Conservation (phyloP, 2,329 filamentous ascomycete genomes). For the Fusarium sp. region DNA sequence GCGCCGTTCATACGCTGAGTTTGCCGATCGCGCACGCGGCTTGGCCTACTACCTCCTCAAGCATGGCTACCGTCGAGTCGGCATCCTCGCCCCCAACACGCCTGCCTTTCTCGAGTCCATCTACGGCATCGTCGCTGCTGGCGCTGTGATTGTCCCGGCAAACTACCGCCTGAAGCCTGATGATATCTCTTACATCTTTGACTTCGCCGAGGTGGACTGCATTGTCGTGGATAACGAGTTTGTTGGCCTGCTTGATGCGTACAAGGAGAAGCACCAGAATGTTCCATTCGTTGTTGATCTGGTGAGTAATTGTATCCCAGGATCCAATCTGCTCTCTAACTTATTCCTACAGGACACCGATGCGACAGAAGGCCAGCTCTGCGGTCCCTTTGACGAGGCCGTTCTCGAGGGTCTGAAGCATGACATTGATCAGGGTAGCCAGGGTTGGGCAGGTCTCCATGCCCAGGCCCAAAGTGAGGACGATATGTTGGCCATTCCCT, state of each 20-base stretch:
- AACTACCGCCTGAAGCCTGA: slow-evolving; percentile 79
- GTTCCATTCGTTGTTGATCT: slow-evolving; percentile 82
- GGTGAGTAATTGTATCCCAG: slow-evolving; percentile 48
- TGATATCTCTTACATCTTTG: slow-evolving; percentile 92
- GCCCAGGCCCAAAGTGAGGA: slow-evolving; percentile 81
- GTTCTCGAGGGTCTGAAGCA: slow-evolving; percentile 82
- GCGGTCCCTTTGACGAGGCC: slow-evolving; percentile 85
- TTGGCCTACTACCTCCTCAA: slow-evolving; percentile 89
- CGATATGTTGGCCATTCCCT: slow-evolving; percentile 85
- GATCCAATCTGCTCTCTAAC: slow-evolving; percentile 11
- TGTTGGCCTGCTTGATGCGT: slow-evolving; percentile 74
- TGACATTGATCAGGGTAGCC: slow-evolving; percentile 73
- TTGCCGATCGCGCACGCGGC: slow-evolving; percentile 87
- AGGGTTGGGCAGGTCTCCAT: slow-evolving; percentile 83
- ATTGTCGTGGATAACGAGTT: slow-evolving; percentile 92
- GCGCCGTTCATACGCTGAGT: slow-evolving; percentile 81
- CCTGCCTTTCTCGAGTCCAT: slow-evolving; percentile 93
- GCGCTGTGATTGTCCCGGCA: slow-evolving; percentile 78
- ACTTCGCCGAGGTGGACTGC: slow-evolving; percentile 85
- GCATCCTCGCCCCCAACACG: slow-evolving; percentile 91
- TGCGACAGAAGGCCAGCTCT: slow-evolving; percentile 76
- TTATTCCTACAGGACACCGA: slow-evolving; percentile 76
- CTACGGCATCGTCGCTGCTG: slow-evolving; percentile 86
- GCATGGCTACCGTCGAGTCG: slow-evolving; percentile 79
- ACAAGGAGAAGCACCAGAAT: slow-evolving; percentile 68